Base-by-base conservation (phyloP, 805 yeast species). In the Lipomyces oligophaga region DNA sequence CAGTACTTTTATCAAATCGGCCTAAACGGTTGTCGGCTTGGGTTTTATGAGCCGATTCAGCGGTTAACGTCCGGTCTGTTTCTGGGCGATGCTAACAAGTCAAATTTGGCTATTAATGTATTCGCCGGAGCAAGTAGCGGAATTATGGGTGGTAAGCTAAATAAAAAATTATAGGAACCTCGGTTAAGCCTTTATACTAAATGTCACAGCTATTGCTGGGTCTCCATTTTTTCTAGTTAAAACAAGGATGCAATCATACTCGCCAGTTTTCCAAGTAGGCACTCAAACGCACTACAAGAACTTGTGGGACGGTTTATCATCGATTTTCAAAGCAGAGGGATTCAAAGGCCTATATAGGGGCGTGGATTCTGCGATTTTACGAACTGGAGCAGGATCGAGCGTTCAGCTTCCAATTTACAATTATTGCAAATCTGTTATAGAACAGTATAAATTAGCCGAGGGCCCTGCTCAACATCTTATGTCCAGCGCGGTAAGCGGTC, bases 351-450 rank as follows among this genome's bases (percentile, higher is more conserved):
- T 85, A 52, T 90, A 79, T 67, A 75, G 94, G 54, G 98, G 98
- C 54, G 86, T 88, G 3, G 95, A 86, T 61, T 96, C 98, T 2
- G 97, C 98, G 1, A 78, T 88, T 26, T 69, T 93, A 52, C 78
- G 98, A 68, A 93, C 97, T 1, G 96, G 96, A 60, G 83, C 88
- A 46, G 98, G 97, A 1, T 93, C 98, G 5, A 77, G 95, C 21
- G 96, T 86, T 32, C 98, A 93, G 69, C 71, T 93, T 58, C 97
- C 98, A 13, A 80, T 88, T 39, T 93, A 93, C 69, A 84, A 81
- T 64, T 77, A 77, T 49, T 78, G 86, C 41, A 93, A 93, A 66
- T 68, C 74, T 53, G 73, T 77, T 52, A 65, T 89, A 20, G 68
- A 78, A 38, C 70, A 73, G 16, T 64, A 79, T 58, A 71, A 77